These are phyloP conservation scores for Cardiosporidium cionae DNA, from an alignment of 169 alveolate genomes.

Conservation along the genomic window DNA sequence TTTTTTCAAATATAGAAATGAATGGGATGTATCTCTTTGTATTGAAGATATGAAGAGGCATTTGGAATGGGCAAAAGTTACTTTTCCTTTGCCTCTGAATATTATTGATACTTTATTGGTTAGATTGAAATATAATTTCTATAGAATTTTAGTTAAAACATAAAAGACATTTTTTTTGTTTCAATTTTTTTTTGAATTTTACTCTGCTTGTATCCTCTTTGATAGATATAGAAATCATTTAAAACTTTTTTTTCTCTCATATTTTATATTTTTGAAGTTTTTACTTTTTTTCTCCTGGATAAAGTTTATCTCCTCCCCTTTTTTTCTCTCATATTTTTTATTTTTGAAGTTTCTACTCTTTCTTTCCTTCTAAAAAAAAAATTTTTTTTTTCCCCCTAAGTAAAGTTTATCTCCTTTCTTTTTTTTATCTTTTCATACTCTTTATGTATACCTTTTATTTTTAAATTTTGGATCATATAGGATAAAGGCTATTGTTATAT, in stretches of 20 bases:
- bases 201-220: no score
- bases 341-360: background rate
- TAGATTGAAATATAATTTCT: background rate
- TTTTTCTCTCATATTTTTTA: background rate
- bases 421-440: no score
- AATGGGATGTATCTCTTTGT: constrained; percentile 41
- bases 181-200: background rate
- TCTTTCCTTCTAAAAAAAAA: background rate
- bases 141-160: background rate
- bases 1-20: constrained; percentile 29
- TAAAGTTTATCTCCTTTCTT: no score
- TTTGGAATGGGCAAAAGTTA: constrained; percentile 38
- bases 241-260: no score
- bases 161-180: background rate
- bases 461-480: constrained; percentile 6
- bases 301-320: background rate
- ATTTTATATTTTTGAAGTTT: no score
- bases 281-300: no score
- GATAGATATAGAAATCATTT: no score
- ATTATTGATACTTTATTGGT: constrained; percentile 36
- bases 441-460: background rate
- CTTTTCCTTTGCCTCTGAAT: constrained; percentile 28
- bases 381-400: background rate
- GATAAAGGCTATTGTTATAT: constrained; percentile 44
- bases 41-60: constrained; percentile 47